These are phyloP conservation scores for Botrytis paeoniae DNA, from an alignment of 2,329 filamentous ascomycete species.

Conservation along the genomic window DNA sequence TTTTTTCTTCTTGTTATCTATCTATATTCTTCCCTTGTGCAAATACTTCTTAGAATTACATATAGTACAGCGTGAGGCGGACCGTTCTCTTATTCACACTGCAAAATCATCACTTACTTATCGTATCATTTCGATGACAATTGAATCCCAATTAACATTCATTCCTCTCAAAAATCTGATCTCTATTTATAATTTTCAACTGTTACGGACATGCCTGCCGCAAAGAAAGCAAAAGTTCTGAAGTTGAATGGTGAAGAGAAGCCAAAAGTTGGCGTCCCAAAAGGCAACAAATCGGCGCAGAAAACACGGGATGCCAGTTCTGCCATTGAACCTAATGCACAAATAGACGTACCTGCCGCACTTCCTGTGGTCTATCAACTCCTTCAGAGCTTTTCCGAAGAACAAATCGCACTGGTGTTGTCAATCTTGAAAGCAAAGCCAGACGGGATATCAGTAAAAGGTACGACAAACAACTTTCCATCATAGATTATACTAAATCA, in stretches of 20 bases:
- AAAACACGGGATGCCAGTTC: background rate
- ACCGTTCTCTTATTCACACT: background rate
- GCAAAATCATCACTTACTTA: background rate
- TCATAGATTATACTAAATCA: background rate
- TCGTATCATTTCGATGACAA: background rate
- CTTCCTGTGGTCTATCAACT: background rate
- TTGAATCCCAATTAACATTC: background rate
- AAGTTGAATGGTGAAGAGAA: background rate
- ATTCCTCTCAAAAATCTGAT: background rate
- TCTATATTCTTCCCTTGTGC: no score
- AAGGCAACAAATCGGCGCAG: background rate
- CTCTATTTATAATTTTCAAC: background rate
- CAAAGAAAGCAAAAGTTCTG: background rate
- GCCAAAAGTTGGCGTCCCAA: background rate
- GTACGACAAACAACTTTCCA: background rate
- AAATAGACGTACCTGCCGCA: background rate
- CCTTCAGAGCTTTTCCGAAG: background rate
- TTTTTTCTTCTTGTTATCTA: background rate
- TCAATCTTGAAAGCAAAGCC: background rate
- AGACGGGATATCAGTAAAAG: background rate
- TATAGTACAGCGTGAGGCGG: background rate
- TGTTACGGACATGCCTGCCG: background rate
- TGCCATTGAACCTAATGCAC: background rate
- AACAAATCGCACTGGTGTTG: background rate
- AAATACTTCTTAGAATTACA: background rate